Evolutionary conservation across 306 rosid genomes (phyloP).

Genomic region (Acacia crassicarpa): DNA sequence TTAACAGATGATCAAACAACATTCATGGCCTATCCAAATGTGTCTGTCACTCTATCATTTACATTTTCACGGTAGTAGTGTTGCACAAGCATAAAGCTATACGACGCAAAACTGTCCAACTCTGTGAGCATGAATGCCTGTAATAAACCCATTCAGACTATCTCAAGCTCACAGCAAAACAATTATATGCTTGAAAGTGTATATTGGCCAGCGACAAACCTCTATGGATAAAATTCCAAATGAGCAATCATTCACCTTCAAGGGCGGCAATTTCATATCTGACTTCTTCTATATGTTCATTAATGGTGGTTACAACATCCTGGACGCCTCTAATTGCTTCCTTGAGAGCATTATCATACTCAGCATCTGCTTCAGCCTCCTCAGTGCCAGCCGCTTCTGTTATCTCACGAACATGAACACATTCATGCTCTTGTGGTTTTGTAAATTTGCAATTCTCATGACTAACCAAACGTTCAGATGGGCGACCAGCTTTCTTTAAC

Average conservation of each 20-base stretch:
- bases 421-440: constrained; percentile 68
- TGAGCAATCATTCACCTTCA: constrained; percentile 50
- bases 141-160: background rate
- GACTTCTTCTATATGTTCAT: constrained; percentile 87
- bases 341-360: constrained; percentile 80
- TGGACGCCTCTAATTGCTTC: constrained; percentile 92
- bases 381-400: constrained; percentile 86
- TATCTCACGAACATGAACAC: constrained; percentile 76
- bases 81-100: background rate
- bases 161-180: background rate
- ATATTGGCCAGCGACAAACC: background rate
- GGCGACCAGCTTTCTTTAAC: constrained; percentile 82
- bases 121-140: background rate
- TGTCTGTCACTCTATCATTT: background rate
- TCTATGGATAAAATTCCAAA: background rate
- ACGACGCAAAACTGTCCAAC: background rate
- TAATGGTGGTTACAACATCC: constrained; percentile 75
- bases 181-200: constrained; percentile 21
- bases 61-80: background rate
- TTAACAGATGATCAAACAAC: background rate
- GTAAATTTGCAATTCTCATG: constrained; percentile 77
- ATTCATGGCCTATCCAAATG: background rate
- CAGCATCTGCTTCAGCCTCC: constrained; percentile 91
- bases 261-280: constrained; percentile 94
- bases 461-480: constrained; percentile 79